These are phyloP conservation scores for Daldinia sp. DNA, from an alignment of 2,329 filamentous ascomycete species.

Conservation along the genomic window DNA sequence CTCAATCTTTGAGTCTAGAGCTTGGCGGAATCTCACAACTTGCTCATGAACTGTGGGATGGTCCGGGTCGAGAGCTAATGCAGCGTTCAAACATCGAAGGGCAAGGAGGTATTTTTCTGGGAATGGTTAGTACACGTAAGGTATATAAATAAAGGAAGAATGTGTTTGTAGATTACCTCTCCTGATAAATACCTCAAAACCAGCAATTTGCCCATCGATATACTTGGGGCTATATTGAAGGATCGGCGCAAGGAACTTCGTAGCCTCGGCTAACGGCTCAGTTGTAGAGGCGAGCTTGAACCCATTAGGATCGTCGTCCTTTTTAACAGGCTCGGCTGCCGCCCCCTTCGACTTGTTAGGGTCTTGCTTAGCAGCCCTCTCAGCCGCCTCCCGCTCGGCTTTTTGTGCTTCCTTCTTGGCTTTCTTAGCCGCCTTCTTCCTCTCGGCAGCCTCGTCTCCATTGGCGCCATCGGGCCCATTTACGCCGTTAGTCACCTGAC, in stretches of 20 bases:
- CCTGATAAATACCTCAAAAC: slow-evolving; percentile 89
- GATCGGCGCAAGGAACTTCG: slow-evolving; percentile 84
- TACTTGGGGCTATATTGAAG: slow-evolving; percentile 83
- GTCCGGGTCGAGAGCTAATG: slow-evolving; percentile 71
- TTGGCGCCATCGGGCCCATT: slow-evolving; percentile 60
- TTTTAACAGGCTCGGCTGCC: slow-evolving; percentile 78
- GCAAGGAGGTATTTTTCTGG: slow-evolving; percentile 88
- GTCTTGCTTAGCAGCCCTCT: slow-evolving; percentile 80
- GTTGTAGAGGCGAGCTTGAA: slow-evolving; percentile 80
- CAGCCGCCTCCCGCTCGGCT: slow-evolving; percentile 79
- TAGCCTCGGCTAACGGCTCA: slow-evolving; percentile 83
- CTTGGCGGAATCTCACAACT: slow-evolving; percentile 71
- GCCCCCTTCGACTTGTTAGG: slow-evolving; percentile 77
- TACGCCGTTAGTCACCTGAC: slow-evolving; percentile 69
- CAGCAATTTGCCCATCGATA: slow-evolving; percentile 81
- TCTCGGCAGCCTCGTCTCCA: slow-evolving; percentile 69
- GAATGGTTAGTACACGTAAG: slow-evolving; percentile 20
- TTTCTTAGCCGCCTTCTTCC: slow-evolving; percentile 90
- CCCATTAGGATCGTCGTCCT: slow-evolving; percentile 88
- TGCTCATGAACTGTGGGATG: slow-evolving; percentile 81
- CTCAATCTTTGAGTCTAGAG: slow-evolving; percentile 63
- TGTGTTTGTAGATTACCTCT: slow-evolving; percentile 68
- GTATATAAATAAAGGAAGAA: background rate
- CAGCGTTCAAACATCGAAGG: slow-evolving; percentile 82
- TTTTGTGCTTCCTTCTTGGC: slow-evolving; percentile 81